phyloP scores from a whole-genome alignment of 2,329 filamentous ascomycete genomes.

The Neoarthrinium moseri region DNA sequence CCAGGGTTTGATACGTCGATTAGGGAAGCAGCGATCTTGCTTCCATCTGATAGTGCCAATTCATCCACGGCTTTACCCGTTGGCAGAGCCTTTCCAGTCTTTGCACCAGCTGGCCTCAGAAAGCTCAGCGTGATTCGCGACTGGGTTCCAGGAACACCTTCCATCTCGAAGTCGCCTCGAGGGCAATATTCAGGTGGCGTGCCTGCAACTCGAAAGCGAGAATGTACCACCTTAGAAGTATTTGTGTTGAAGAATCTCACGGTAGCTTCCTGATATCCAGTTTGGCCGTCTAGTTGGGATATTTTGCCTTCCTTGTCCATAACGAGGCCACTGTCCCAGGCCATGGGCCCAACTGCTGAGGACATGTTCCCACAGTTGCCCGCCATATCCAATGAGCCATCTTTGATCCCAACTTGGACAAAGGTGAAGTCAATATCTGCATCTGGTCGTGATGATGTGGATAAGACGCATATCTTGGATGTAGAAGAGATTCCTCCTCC shows the following conservation, averaged over 20 bases:
- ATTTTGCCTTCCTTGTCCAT: slow-evolving; percentile 14
- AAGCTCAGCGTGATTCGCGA: slow-evolving; percentile 37
- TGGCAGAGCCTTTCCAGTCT: slow-evolving; percentile 37
- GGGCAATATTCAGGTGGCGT: slow-evolving; percentile 23
- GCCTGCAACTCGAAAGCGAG: slow-evolving; percentile 33
- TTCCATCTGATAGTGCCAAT: slow-evolving; percentile 25
- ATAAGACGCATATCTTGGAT: slow-evolving; percentile 70
- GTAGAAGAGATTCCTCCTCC: slow-evolving; percentile 20
- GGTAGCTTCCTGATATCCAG: slow-evolving; percentile 15
- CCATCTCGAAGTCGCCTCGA: slow-evolving; percentile 34
- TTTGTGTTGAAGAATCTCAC: slow-evolving; percentile 32
- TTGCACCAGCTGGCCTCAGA: slow-evolving; percentile 36
- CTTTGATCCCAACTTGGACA: slow-evolving; percentile 53
- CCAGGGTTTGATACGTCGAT: slow-evolving; percentile 42
- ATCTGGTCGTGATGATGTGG: slow-evolving; percentile 38
- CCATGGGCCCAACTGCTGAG: slow-evolving; percentile 55
- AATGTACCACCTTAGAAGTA: slow-evolving; percentile 31
- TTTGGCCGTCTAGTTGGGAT: background rate
- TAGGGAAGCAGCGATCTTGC: slow-evolving; percentile 31
- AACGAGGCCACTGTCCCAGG: slow-evolving; percentile 52
- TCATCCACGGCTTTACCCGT: slow-evolving; percentile 34
- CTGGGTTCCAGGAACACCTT: slow-evolving; percentile 36
- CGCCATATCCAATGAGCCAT: slow-evolving; percentile 51
- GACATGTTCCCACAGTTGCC: slow-evolving; percentile 64
- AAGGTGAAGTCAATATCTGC: slow-evolving; percentile 29